A percentile compares a stretch with the other conserved stretches of the same genome.
Evolutionary conservation across 139 green algal species (phyloP).

Genomic region (Zygnema cylindricum): DNA sequence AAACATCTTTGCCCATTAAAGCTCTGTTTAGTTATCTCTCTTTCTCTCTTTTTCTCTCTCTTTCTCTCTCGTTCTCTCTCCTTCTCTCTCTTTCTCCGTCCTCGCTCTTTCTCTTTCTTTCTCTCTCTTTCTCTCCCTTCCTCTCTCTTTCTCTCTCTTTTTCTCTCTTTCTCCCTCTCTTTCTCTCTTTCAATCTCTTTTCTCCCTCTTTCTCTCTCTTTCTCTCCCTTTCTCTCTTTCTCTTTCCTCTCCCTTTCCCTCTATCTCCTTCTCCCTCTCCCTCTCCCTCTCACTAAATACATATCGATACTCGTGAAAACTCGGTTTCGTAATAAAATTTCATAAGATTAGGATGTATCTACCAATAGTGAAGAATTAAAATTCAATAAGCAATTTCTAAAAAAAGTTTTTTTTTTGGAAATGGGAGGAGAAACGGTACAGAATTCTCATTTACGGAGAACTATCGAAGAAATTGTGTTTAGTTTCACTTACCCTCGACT

Average conservation of each 20-base stretch:
- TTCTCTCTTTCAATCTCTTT: not conserved
- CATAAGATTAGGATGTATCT: no score
- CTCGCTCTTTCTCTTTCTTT: not conserved
- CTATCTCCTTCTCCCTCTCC: slow-evolving; percentile 18
- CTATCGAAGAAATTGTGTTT: slow-evolving; percentile 79
- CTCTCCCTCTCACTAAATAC: slow-evolving; percentile 7
- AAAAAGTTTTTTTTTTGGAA: not conserved
- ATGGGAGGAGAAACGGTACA: not conserved
- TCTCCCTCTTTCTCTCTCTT: not conserved
- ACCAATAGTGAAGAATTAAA: no score
- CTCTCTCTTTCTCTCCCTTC: not conserved
- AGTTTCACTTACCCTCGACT: slow-evolving; percentile 91
- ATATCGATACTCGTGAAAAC: not conserved
- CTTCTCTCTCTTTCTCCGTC: not conserved
- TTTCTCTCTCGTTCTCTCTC: not conserved
- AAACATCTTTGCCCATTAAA: no score
- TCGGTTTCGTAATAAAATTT: not conserved
- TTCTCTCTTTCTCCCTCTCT: not conserved
- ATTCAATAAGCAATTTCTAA: no score
- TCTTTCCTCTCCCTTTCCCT: not conserved
- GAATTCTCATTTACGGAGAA: slow-evolving; percentile 18
- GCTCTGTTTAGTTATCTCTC: not conserved
- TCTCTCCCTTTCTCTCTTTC: not conserved
- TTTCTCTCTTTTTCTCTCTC: not conserved
- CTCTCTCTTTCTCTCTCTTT: not conserved